Conservation (phyloP, 768 basidiomycete species). For the Leucogyrophana mollusca region DNA sequence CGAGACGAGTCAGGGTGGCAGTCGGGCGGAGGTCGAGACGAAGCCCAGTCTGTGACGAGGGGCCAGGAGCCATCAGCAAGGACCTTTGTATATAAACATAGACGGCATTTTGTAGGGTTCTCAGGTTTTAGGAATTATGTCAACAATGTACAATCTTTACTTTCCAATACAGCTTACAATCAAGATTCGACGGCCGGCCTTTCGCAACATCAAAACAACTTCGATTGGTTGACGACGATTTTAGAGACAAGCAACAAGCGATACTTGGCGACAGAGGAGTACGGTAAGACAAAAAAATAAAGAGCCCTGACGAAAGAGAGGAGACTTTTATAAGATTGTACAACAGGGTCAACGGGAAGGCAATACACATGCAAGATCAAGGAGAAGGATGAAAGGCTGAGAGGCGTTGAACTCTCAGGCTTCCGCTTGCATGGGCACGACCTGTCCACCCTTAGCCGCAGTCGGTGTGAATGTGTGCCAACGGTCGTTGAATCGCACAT, state of each 20-base stretch:
- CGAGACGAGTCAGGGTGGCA: conserved; percentile 15
- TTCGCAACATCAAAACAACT: too few species aligned
- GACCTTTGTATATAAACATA: too few species aligned
- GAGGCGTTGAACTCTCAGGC: conserved; percentile 3
- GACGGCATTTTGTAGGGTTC: too few species aligned
- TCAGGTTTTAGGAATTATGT: too few species aligned
- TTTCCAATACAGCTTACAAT: too few species aligned
- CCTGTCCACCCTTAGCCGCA: conserved; percentile 84
- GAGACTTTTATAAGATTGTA: not conserved
- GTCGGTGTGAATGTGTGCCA: conserved; percentile 92
- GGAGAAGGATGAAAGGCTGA: not conserved
- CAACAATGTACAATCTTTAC: too few species aligned
- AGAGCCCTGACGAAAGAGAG: not conserved
- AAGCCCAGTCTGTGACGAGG: not conserved
- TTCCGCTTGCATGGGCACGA: conserved; percentile 66
- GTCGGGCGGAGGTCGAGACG: conserved; percentile 3
- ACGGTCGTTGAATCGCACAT: conserved; percentile 93
- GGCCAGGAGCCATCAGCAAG: too few species aligned
- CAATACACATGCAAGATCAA: not conserved
- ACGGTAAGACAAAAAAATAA: not conserved
- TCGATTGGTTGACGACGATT: too few species aligned
- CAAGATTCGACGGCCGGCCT: too few species aligned
- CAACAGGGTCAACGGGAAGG: not conserved
- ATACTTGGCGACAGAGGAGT: too few species aligned
- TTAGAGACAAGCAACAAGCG: too few species aligned